Evolutionary conservation across 176 grass and related monocot species (phyloP).

Genomic region (Hordeum vulgare): DNA sequence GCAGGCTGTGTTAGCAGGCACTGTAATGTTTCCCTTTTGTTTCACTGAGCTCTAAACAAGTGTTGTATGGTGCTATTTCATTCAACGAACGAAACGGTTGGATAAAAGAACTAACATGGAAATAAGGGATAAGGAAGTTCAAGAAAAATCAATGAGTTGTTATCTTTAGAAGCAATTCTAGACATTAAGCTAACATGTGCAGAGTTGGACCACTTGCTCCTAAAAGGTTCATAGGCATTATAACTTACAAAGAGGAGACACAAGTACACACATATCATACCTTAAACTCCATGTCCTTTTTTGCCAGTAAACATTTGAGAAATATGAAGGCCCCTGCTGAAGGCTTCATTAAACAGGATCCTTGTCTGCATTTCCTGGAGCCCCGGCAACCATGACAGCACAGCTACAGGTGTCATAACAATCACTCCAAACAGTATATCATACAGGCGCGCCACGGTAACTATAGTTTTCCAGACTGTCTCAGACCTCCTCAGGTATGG

Average conservation of each 20-base stretch:
- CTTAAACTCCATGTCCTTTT: slow-evolving; percentile 59
- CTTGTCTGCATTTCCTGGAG: slow-evolving; percentile 97
- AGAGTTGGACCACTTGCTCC: background rate
- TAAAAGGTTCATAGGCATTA: background rate
- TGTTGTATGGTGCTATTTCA: background rate
- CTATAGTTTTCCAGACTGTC: slow-evolving; percentile 70
- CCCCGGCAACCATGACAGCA: slow-evolving; percentile 93
- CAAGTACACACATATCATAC: slow-evolving; percentile 28
- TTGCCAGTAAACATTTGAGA: slow-evolving; percentile 84
- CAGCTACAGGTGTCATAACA: slow-evolving; percentile 78
- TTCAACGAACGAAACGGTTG: background rate
- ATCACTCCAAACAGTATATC: slow-evolving; percentile 87
- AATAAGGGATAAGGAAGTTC: background rate
- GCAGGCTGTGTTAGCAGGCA: background rate
- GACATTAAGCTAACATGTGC: background rate
- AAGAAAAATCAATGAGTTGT: background rate
- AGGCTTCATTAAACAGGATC: slow-evolving; percentile 95
- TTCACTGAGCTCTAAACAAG: background rate
- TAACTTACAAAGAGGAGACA: background rate
- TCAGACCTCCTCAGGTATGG: slow-evolving; percentile 58
- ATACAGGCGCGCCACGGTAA: slow-evolving; percentile 75
- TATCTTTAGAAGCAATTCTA: background rate
- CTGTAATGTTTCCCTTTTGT: background rate
- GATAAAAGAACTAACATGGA: background rate
- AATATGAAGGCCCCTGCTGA: slow-evolving; percentile 86